Evolutionary conservation across 768 basidiomycete genomes (phyloP).

Genomic region (Trametes gibbosa): DNA sequence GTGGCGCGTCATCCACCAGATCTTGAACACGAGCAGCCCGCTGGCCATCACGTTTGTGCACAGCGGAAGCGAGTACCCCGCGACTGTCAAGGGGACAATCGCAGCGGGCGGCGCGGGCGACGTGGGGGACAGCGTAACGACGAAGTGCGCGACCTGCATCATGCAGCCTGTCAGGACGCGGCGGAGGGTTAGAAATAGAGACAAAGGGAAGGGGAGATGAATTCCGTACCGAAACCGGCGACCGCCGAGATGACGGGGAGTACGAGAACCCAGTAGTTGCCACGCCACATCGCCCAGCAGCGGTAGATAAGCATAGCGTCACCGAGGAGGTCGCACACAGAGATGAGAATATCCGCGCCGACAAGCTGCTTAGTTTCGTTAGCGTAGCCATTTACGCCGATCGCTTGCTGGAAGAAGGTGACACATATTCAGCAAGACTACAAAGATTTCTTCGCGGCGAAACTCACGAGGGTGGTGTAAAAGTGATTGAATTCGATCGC

Average conservation of each 20-base stretch:
- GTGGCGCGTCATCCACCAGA: conserved; percentile 32
- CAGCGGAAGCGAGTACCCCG: conserved; percentile 39
- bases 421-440: neutral
- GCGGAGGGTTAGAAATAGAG: neutral
- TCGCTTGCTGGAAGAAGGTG: conserved; percentile 19
- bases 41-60: conserved; percentile 43
- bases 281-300: conserved; percentile 41
- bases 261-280: conserved; percentile 32
- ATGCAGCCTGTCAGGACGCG: conserved; percentile 29
- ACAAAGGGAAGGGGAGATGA: neutral
- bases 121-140: conserved; percentile 29
- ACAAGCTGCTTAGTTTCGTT: conserved; percentile 32
- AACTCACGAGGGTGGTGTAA: conserved; percentile 31
- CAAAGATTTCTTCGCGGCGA: neutral
- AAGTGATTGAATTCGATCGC: conserved; percentile 38
- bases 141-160: conserved; percentile 28
- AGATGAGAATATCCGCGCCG: conserved; percentile 37
- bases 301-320: conserved; percentile 39
- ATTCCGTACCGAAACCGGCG: conserved; percentile 33
- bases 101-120: conserved; percentile 35
- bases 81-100: conserved; percentile 6
- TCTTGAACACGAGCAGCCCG: conserved; percentile 38
- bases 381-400: conserved; percentile 29
- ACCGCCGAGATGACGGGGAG: conserved; percentile 36
- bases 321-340: conserved; percentile 36